Base-by-base conservation (phyloP, 305 asterid genomes). In the Fraxinus albicans region DNA sequence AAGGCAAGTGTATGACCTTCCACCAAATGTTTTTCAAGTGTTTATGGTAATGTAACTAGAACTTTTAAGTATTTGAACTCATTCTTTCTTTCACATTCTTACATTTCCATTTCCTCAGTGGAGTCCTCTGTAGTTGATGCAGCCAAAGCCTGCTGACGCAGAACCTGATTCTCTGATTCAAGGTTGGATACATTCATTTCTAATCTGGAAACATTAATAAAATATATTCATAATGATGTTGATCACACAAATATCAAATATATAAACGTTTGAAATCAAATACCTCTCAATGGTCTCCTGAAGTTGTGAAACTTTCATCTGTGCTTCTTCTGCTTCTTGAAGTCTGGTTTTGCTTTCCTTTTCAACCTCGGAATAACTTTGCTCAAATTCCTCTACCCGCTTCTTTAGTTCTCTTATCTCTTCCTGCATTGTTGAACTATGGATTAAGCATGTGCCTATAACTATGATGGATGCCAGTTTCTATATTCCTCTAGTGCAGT, bases 91-190 rank as follows among this genome's bases (percentile, higher is more conserved):
- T 58, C 77, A 78, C 78, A 84, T 86, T 47, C 97, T 91, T 90
- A 95, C 99, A 80, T 78, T 87, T 92, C 97, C 88, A 89, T 89
- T 91, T 95, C 96, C 88, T 92, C 97, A 9, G 89, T 86, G 80
- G 88, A 84, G 85, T 91, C 97, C 83, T 94, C 97, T 86, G 90
- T 90, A 47, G 94, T 88, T 74, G 99, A 88, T 81, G 92, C 92
- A 81, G 89, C 95, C 90, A 94, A 90, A 85, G 94, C 97, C 91
- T 95, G 96, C 91, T 95, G 98, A 25, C 99, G 94, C 44, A 95
- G 91, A 88, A 95, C 94, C 91, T 92, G 98, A 89, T 95, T 95
- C 92, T 95, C 99, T 2, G 98, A 90, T 82, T 95, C 99, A 73
- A 94, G 97, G 87, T 92, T 95, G 79, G 98, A 93, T 81, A 94